phyloP scores from a whole-genome alignment of 108 stramenopile genomes.

The Nitzschia putrida region DNA sequence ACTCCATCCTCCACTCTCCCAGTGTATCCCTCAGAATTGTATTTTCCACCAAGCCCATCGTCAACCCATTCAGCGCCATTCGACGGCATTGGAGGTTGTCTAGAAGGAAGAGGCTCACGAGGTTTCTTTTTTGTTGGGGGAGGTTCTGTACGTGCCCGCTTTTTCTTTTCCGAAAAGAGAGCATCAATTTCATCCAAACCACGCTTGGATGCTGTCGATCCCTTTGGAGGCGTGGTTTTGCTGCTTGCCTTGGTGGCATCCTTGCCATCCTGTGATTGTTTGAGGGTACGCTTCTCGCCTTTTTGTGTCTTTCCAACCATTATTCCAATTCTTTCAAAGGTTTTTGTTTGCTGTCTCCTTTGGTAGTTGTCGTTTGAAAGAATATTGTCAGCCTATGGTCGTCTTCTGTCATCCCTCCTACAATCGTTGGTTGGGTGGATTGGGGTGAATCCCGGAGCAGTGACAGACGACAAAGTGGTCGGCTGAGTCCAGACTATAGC shows the following conservation, averaged over 20 bases:
- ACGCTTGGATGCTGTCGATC: no score
- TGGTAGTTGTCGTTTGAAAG: background rate
- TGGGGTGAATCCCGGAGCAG: no score
- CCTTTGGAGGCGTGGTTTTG: no score
- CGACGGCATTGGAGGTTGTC: background rate
- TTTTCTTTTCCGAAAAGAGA: slow-evolving; percentile 68
- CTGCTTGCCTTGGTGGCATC: no score
- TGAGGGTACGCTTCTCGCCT: no score
- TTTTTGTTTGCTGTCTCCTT: slow-evolving; percentile 1
- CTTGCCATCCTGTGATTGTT: no score
- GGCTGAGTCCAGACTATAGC: no score
- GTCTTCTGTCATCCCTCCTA: no score
- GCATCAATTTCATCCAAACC: slow-evolving; percentile 65
- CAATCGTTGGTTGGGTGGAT: no score
- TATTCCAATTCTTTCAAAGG: background rate
- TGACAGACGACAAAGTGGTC: no score
- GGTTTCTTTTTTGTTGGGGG: slow-evolving; percentile 8
- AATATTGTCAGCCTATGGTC: background rate
- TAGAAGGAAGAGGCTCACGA: background rate
- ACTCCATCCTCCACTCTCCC: slow-evolving; percentile 77
- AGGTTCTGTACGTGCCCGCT: slow-evolving; percentile 1
- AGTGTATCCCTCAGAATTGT: slow-evolving; percentile 80
- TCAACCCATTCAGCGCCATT: slow-evolving; percentile 59
- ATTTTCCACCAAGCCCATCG: slow-evolving; percentile 85
- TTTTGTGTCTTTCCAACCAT: no score